Conservation (phyloP, 1,284 basidiomycete genomes). For the Phylloporus sp. region DNA sequence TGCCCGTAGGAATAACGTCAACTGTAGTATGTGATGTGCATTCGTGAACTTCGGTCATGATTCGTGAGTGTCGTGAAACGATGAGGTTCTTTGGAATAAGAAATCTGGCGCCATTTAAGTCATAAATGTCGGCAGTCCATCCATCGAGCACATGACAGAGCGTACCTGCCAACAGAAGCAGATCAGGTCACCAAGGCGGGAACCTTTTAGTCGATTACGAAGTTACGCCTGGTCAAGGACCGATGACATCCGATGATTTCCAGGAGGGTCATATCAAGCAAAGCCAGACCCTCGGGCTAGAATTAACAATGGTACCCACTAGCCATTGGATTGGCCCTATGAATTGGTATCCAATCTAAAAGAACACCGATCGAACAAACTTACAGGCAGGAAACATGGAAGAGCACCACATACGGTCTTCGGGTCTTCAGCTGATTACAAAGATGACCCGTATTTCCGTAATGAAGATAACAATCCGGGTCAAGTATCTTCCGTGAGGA, state of each 20-base stretch:
- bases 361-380: not conserved
- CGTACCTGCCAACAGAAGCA: not conserved
- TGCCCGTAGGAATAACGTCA: not conserved
- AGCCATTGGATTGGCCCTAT: too few species aligned
- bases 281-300: not conserved
- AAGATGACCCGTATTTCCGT: not conserved
- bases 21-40: not conserved
- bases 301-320: not conserved
- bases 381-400: not conserved
- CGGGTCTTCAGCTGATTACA: not conserved
- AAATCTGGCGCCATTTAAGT: not conserved
- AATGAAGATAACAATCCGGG: not conserved
- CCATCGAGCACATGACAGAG: not conserved
- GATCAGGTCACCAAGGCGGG: not conserved
- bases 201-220: not conserved
- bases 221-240: not conserved
- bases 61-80: not conserved
- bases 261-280: not conserved
- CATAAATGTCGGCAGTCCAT: not conserved
- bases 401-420: not conserved
- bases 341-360: not conserved
- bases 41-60: not conserved
- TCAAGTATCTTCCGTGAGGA: not conserved
- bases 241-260: too few species aligned
- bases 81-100: not conserved